Evolutionary conservation across 2,329 filamentous ascomycete species (phyloP), one percentile per base, ranked within the genome.

Genomic region (Apiospora sp.): DNA sequence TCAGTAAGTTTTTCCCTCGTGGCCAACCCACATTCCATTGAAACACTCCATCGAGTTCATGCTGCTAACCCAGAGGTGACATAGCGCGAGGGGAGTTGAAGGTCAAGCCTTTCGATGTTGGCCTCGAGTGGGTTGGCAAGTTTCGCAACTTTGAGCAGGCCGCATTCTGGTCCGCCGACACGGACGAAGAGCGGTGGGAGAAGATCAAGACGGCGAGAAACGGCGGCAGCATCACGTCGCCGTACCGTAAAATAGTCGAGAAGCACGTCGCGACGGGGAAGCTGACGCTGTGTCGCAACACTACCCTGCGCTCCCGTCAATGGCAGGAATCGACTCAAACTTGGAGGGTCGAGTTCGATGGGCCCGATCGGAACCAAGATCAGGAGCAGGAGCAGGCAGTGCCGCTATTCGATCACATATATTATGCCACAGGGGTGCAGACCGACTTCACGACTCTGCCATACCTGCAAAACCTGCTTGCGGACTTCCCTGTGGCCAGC

Each of bases 121-220:
- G 91, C 72, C 86, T 96, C 1, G 87, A 89, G 68, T 96, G 94
- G 94, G 92, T 96, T 81, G 92, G 92, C 13, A 96, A 96, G 79
- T 96, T 93, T 81, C 91, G 92, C 72, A 96, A 96, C 79, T 88
- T 90, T 71, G 90, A 93, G 76, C 93, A 95, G 79, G 91, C 93
- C 0, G 87, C 87, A 0, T 96, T 95, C 81, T 95, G 93, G 92
- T 90, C 89, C 8, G 92, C 92, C 4, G 92, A 95, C 76, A 89
- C 88, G 7, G 91, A 94, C 73, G 87, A 90, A 37, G 88, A 95
- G 80, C 87, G 93, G 3, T 86, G 91, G 43, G 86, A 90, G 48
- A 92, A 93, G 81, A 87, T 93, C 74, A 86, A 87, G 75, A 82
- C 85, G 64, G 93, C 93, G 0, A 87, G 93, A 8, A 91, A 92